These are phyloP conservation scores for Cyamopsis tetragonoloba DNA, from an alignment of 306 rosid species.

Conservation along the genomic window DNA sequence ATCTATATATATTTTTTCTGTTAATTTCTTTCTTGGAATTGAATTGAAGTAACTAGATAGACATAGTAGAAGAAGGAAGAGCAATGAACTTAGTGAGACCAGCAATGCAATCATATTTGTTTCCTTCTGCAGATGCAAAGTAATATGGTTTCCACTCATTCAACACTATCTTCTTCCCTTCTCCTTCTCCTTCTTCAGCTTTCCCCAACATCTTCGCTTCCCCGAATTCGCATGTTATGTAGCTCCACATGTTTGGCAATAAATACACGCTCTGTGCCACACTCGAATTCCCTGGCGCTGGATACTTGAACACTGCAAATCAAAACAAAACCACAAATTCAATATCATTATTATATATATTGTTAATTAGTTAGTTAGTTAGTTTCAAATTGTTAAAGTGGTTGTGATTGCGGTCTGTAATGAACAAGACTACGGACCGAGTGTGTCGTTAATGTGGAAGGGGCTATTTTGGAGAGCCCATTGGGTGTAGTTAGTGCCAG, in stretches of 20 bases:
- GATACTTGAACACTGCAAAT: slow-evolving; percentile 55
- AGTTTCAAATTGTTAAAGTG: too few relatives aligned
- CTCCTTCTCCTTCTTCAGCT: slow-evolving; percentile 31
- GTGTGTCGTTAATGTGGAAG: slow-evolving; percentile 48
- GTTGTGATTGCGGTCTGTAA: too few relatives aligned
- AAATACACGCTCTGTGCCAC: slow-evolving; percentile 40
- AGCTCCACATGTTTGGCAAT: slow-evolving; percentile 48
- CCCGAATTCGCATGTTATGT: slow-evolving; percentile 40
- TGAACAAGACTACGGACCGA: too few relatives aligned
- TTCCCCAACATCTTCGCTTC: slow-evolving; percentile 45
- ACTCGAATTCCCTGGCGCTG: slow-evolving; percentile 17
- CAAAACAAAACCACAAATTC: not conserved
- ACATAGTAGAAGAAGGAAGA: slow-evolving; percentile 29
- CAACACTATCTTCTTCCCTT: slow-evolving; percentile 42
- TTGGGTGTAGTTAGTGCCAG: slow-evolving; percentile 57
- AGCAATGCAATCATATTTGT: slow-evolving; percentile 45
- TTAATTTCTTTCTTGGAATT: too few relatives aligned
- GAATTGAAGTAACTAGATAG: too few relatives aligned
- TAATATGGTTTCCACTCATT: slow-evolving; percentile 50
- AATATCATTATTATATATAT: too few relatives aligned
- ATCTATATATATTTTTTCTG: too few relatives aligned
- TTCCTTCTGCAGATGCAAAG: slow-evolving; percentile 45
- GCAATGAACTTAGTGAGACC: slow-evolving; percentile 50
- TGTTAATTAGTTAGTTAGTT: not conserved
- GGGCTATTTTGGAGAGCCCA: slow-evolving; percentile 62